Base-by-base conservation (phyloP, 139 green algal genomes). In the Eudorina sp. region DNA sequence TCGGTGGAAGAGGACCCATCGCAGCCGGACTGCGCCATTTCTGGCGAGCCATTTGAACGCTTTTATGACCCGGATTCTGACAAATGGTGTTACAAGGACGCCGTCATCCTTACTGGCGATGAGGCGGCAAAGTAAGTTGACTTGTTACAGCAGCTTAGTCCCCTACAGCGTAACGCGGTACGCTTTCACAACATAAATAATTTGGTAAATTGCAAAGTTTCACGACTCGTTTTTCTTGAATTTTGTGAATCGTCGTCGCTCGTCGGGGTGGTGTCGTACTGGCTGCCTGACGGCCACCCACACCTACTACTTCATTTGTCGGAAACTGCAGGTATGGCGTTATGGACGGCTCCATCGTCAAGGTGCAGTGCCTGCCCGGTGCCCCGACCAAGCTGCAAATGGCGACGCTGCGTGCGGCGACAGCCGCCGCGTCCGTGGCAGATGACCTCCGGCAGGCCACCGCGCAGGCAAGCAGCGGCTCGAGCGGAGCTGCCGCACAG, bases 31-130 rank as follows among this genome's bases (percentile, higher is more conserved):
- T 95, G 93, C 75, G 93, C 91, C 36, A 92, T 95, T 62, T 94
- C 90, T 27, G 91, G 90, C 34, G 93, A 95, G 75, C 58, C 87
- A 4, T 95, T 95, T 89, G 93, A 94, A n/a, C 77, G 82, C 14
- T 91, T 90, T 31, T 95, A 92, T 36, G 91, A 95, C 48, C 91
- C 89, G 5, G 91, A 92, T 14, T 75, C 62, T 0, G 93, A 94
- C 78, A 91, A 89, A 53, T 95, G 93, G 93, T 93, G 89, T 62
- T 95, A 94, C 69, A 76, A 89, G 53, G 93, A 91, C 53, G 90
- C 85, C 0, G 40, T 88, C 4, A 40, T 90, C 6, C 78, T 95
- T 3, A 79, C 46, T 7, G 91, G 79, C 25, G 90, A 92, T 0
- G 80, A 94, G 38, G 92, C 90, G 2, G 85, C 62, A 25, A 72